Conservation (phyloP, 148 eudicot genomes). For the Amaranthus palmeri region DNA sequence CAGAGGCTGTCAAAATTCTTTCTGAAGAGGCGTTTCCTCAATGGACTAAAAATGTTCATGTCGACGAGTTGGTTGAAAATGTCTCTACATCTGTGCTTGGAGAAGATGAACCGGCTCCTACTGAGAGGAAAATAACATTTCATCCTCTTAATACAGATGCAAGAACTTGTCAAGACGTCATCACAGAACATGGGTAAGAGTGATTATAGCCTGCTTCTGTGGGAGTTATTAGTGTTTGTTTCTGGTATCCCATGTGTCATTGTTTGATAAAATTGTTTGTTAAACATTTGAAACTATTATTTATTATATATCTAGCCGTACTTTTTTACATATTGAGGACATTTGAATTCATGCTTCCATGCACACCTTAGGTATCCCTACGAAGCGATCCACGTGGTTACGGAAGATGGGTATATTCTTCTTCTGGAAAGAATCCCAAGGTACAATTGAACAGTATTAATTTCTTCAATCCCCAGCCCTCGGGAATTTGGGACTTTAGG, state of each 20-base stretch:
- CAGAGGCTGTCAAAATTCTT: slow-evolving; percentile 41
- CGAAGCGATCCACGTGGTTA: slow-evolving; percentile 90
- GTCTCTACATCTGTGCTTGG: slow-evolving; percentile 60
- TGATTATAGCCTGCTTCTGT: slow-evolving; percentile 3
- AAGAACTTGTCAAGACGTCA: slow-evolving; percentile 93
- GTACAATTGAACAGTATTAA: slow-evolving; percentile 23
- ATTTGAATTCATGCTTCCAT: slow-evolving; percentile 5
- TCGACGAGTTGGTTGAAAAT: slow-evolving; percentile 33
- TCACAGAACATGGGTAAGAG: slow-evolving; percentile 89
- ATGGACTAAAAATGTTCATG: slow-evolving; percentile 17
- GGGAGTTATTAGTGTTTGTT: background rate
- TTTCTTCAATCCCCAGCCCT: background rate
- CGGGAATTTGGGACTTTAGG: background rate
- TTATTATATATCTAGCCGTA: background rate
- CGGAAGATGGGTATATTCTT: slow-evolving; percentile 90
- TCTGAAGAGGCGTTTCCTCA: slow-evolving; percentile 45
- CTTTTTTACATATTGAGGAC: background rate
- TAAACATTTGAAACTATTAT: background rate
- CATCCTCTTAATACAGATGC: slow-evolving; percentile 86
- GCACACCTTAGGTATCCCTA: slow-evolving; percentile 69
- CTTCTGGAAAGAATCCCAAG: slow-evolving; percentile 95
- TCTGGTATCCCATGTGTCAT: background rate
- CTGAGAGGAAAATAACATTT: slow-evolving; percentile 50
- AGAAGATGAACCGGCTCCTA: slow-evolving; percentile 56
- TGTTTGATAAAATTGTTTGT: no score